phyloP scores from a whole-genome alignment of 1,139 yeast species.

The Kluyveromyces sp. region DNA sequence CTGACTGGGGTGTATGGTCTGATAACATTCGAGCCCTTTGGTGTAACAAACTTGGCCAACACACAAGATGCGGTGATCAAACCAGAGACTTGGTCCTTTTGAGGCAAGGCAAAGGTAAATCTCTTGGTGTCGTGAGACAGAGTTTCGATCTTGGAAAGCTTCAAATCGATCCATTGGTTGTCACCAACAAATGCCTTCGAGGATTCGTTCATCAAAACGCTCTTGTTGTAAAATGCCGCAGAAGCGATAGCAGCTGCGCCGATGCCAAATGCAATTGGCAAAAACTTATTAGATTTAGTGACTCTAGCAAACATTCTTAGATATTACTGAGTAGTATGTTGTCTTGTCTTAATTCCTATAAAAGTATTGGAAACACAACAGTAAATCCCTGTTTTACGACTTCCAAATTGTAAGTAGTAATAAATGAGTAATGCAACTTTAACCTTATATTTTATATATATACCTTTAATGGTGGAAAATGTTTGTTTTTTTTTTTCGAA shows the following conservation, averaged over 20 bases:
- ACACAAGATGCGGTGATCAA: constrained; percentile 73
- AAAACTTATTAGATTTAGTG: constrained; percentile 16
- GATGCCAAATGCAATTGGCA: constrained; percentile 41
- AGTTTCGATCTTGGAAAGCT: constrained; percentile 43
- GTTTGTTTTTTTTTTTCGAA: no score
- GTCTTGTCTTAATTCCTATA: no score
- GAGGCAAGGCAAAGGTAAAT: constrained; percentile 65
- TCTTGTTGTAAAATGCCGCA: constrained; percentile 39
- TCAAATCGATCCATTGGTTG: constrained; percentile 74
- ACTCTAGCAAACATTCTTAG: constrained; percentile 21
- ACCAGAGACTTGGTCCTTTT: constrained; percentile 65
- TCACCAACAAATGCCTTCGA: constrained; percentile 56
- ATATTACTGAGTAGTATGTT: not conserved
- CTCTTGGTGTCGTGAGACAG: constrained; percentile 56
- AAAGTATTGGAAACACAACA: no score
- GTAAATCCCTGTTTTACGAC: no score
- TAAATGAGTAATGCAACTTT: no score
- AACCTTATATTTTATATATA: no score
- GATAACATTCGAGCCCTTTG: constrained; percentile 80
- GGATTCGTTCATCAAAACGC: constrained; percentile 38
- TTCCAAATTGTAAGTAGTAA: no score
- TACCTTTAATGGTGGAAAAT: no score
- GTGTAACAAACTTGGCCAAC: constrained; percentile 72
- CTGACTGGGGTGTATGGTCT: constrained; percentile 96
- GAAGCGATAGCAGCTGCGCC: constrained; percentile 47